Base-by-base conservation (phyloP, 1,284 basidiomycete genomes). In the Apiotrichum akiyoshidainum region DNA sequence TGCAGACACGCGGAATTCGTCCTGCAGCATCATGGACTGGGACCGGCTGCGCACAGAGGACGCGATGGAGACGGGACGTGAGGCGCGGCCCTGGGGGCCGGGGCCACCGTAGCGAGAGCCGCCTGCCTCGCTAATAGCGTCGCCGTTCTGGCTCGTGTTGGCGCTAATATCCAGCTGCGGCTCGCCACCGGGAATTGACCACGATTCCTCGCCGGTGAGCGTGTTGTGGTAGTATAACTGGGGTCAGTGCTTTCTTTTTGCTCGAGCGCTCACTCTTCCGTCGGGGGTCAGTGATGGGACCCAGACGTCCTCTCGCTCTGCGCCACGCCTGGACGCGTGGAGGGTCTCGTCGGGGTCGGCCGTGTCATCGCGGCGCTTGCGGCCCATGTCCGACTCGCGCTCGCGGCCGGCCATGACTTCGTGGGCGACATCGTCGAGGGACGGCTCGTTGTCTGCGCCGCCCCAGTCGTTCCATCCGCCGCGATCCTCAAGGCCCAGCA, bases 191-290 rank as follows among this genome's bases (percentile, higher is more conserved):
- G 94, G 94, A 42, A 96, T 79, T 68, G 97, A 91, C 68, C 86
- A 85, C 14, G 91, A 86, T 42, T 85, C 86, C 71, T 93, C 87
- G 40, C 92, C 92, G 2, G 93, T 97, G 65, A 89, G 84, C 0
- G 89, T 89, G 71, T 98, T 98, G 66, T 91, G 84, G 78, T 96
- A 98, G 81, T 87, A 92, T 73, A 97, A 90, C 89, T 97, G 72
- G 3, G 14, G 58, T 55, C 46, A 56, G 56, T 46, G 3, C 6
- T 17, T 14, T 46, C 11, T 37, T 35, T 35, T 19, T 41, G 42
- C 35, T 46, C 31, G 26, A 31, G 31, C 9, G 73, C 78, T 62
- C 57, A 80, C 79, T 67, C 78, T 70, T 14, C 79, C 80, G 46
- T 78, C 73, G 4, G 74, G 66, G 0, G 76, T 79, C 21, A 79